phyloP scores from a whole-genome alignment of 1,284 basidiomycete species.

The Fistulina hepatica region DNA sequence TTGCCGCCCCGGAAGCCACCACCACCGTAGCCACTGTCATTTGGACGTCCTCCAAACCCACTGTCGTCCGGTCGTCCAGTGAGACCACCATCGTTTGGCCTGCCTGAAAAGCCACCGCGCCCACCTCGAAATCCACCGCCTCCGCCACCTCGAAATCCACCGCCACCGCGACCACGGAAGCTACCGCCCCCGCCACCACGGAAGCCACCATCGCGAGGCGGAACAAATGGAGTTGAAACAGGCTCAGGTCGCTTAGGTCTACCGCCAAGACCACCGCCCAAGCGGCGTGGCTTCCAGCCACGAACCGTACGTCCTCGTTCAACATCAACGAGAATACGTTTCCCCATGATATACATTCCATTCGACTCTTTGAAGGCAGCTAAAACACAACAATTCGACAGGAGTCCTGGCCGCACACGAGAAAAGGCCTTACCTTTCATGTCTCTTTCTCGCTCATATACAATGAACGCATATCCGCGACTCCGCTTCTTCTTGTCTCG shows the following conservation, averaged over 20 bases:
- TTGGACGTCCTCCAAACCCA: constrained; percentile 21
- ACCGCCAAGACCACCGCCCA: constrained; percentile 94
- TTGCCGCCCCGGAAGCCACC: constrained; percentile 26
- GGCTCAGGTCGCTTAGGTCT: constrained; percentile 77
- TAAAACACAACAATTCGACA: no score
- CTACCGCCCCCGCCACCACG: constrained; percentile 22
- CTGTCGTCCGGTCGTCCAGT: constrained; percentile 22
- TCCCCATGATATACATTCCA: constrained; percentile 89
- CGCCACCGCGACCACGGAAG: constrained; percentile 15
- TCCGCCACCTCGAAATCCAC: constrained; percentile 21
- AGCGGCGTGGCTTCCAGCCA: constrained; percentile 93
- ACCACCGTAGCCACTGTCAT: constrained; percentile 23
- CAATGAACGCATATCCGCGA: constrained; percentile 92
- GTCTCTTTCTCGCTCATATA: constrained; percentile 95
- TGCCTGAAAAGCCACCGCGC: constrained; percentile 27
- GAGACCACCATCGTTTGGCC: constrained; percentile 32
- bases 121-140: constrained; percentile 31
- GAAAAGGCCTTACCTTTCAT: constrained; percentile 76
- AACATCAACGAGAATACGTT: constrained; percentile 93
- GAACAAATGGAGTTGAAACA: constrained; percentile 18
- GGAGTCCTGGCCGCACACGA: constrained; percentile 12
- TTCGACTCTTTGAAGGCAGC: constrained; percentile 99
- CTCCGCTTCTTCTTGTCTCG: constrained; percentile 81
- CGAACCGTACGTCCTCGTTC: constrained; percentile 96
- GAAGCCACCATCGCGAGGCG: constrained; percentile 22